A percentile compares a stretch with the other conserved stretches of the same genome.
phyloP scores from a whole-genome alignment of 352 stramenopile genomes.

The Pythium graminicola region DNA sequence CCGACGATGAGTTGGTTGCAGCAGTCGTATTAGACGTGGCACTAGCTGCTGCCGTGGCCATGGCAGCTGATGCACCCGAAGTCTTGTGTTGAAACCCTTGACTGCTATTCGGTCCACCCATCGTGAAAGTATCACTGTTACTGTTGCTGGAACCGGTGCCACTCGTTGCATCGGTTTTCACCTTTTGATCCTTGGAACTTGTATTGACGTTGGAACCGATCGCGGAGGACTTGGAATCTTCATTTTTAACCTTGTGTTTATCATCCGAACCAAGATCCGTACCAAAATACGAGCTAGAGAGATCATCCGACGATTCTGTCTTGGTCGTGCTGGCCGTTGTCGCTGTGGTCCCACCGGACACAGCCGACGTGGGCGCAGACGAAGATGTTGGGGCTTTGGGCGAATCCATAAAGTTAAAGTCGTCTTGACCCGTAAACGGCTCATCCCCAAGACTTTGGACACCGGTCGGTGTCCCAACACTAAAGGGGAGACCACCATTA shows the following conservation, averaged over 20 bases:
- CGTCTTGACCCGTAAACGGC: conserved; percentile 53
- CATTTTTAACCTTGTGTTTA: conserved; percentile 30
- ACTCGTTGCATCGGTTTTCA: conserved; percentile 12
- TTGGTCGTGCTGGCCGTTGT: conserved; percentile 17
- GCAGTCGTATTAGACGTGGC: conserved; percentile 9
- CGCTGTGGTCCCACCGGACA: too few species aligned
- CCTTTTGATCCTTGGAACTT: conserved; percentile 4
- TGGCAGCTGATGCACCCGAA: conserved; percentile 25
- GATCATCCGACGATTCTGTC: conserved; percentile 27
- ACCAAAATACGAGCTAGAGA: conserved; percentile 61
- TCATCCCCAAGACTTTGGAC: conserved; percentile 79
- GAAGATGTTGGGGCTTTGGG: conserved; percentile 43
- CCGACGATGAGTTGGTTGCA: conserved; percentile 49
- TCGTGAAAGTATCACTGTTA: conserved; percentile 12
- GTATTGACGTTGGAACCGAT: neutral
- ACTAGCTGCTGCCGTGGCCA: conserved; percentile 15
- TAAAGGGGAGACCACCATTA: conserved; percentile 63
- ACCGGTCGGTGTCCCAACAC: conserved; percentile 76
- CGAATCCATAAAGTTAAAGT: conserved; percentile 78
- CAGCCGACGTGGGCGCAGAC: neutral
- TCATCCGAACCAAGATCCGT: conserved; percentile 40
- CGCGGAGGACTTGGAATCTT: conserved; percentile 28
- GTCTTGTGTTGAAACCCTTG: conserved; percentile 19
- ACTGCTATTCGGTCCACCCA: conserved; percentile 14
- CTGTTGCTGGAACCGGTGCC: conserved; percentile 8